A percentile compares a stretch with the other conserved stretches of the same genome.
phyloP scores from a whole-genome alignment of 2,329 filamentous ascomycete genomes.

The Penicillium decumbens region DNA sequence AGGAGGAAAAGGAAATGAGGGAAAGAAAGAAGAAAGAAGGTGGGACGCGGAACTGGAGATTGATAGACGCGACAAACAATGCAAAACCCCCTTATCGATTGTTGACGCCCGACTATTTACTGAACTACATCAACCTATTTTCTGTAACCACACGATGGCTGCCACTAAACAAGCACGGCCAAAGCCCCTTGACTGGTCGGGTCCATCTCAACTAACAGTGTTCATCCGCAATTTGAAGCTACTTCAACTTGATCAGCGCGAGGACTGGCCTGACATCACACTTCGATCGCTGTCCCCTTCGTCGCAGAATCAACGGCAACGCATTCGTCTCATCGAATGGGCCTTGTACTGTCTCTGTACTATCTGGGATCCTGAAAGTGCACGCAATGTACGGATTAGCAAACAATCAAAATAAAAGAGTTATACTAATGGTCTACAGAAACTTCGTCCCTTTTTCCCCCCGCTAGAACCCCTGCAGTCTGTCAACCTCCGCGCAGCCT shows the following conservation, averaged over 20 bases:
- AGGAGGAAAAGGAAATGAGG: slow-evolving; percentile 6
- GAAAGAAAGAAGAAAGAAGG: slow-evolving; percentile 1
- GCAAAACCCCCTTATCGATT: slow-evolving; percentile 24
- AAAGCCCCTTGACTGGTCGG: slow-evolving; percentile 35
- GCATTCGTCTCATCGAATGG: slow-evolving; percentile 83
- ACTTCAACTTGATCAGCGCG: slow-evolving; percentile 68
- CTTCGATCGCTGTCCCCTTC: slow-evolving; percentile 65
- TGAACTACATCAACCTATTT: slow-evolving; percentile 9
- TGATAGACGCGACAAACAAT: slow-evolving; percentile 22
- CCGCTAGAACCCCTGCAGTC: slow-evolving; percentile 87
- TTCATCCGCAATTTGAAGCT: slow-evolving; percentile 82
- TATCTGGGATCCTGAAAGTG: slow-evolving; percentile 73
- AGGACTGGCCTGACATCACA: slow-evolving; percentile 77
- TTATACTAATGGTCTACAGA: slow-evolving; percentile 50
- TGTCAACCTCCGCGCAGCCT: slow-evolving; percentile 76
- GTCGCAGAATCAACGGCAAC: slow-evolving; percentile 71
- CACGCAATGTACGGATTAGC: slow-evolving; percentile 57
- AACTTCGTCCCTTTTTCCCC: slow-evolving; percentile 85
- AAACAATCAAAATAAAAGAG: background rate
- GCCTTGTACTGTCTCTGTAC: slow-evolving; percentile 80
- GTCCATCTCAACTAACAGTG: slow-evolving; percentile 54
- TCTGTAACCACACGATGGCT: slow-evolving; percentile 28
- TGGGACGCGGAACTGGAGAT: background rate
- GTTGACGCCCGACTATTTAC: slow-evolving; percentile 21
- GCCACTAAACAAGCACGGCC: slow-evolving; percentile 28